Evolutionary conservation across 2,329 filamentous ascomycete genomes (phyloP).

Genomic region (Botrytis cinerea): DNA sequence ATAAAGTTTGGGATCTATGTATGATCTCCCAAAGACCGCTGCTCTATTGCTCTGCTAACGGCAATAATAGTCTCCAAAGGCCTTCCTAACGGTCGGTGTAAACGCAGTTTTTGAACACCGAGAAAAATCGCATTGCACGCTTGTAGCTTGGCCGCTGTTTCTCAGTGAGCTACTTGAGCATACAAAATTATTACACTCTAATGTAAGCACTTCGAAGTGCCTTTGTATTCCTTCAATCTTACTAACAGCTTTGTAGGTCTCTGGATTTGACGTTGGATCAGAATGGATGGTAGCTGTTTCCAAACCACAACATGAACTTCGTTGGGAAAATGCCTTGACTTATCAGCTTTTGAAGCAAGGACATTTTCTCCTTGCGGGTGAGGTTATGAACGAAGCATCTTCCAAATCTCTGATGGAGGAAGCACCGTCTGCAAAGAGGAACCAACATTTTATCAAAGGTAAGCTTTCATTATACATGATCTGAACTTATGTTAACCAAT

Average conservation of each 20-base stretch:
- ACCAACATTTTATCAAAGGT: constrained; percentile 19
- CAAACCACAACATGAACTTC: constrained; percentile 50
- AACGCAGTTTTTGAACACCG: constrained; percentile 42
- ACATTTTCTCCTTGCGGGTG: constrained; percentile 10
- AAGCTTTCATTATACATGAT: neutral
- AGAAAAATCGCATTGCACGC: constrained; percentile 50
- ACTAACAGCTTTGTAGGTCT: constrained; percentile 34
- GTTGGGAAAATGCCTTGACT: constrained; percentile 43
- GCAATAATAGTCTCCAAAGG: constrained; percentile 40
- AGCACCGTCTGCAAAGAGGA: neutral
- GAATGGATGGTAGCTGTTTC: constrained; percentile 56
- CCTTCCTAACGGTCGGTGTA: constrained; percentile 31
- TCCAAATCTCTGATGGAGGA: neutral
- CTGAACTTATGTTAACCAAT: neutral
- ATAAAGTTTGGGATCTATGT: constrained; percentile 33
- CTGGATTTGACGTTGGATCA: constrained; percentile 46
- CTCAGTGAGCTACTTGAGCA: constrained; percentile 52
- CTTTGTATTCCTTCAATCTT: neutral
- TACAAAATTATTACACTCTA: constrained; percentile 47
- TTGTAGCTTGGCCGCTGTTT: constrained; percentile 54
- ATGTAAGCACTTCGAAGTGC: constrained; percentile 23
- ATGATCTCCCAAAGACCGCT: constrained; percentile 36
- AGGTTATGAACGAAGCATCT: neutral
- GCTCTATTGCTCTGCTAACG: constrained; percentile 48
- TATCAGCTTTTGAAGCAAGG: constrained; percentile 17